phyloP scores from a whole-genome alignment of 441 rosid genomes.

The Manihot esculenta region DNA sequence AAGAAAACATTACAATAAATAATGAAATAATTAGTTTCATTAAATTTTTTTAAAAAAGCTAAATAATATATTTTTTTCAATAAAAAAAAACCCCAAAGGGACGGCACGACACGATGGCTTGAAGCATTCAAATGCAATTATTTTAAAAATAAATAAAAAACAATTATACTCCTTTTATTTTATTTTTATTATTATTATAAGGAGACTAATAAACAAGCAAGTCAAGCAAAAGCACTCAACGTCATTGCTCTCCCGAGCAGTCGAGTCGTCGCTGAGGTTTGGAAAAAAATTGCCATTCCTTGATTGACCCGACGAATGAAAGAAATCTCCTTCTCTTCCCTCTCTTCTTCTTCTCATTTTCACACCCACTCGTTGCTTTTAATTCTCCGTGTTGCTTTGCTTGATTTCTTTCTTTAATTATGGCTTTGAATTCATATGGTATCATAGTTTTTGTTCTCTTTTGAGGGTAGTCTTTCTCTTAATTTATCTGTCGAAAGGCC shows the following conservation, averaged over 20 bases:
- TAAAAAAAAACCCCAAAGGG: background rate
- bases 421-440: slow-evolving; percentile 18
- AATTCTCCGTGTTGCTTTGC: background rate
- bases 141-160: too few relatives aligned
- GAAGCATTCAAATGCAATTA: background rate
- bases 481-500: slow-evolving; percentile 6
- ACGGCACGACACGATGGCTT: background rate
- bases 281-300: slow-evolving; percentile 11
- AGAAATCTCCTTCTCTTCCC: background rate
- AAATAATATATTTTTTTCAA: too few relatives aligned
- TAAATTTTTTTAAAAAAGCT: too few relatives aligned
- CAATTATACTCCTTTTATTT: too few relatives aligned
- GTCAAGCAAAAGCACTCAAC: background rate
- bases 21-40: too few relatives aligned
- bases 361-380: background rate
- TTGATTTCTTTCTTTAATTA: slow-evolving; percentile 1
- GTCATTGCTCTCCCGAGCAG: background rate
- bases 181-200: too few relatives aligned
- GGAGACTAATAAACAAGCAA: background rate
- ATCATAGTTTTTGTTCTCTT: background rate
- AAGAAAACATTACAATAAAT: too few relatives aligned
- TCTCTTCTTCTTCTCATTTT: background rate
- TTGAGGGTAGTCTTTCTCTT: background rate
- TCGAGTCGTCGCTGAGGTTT: slow-evolving; percentile 7
- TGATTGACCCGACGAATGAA: slow-evolving; percentile 22